Percentiles rank a stretch among this genome's conserved stretches.
phyloP scores from a whole-genome alignment of 108 stramenopile genomes.

The Seminavis robusta region DNA sequence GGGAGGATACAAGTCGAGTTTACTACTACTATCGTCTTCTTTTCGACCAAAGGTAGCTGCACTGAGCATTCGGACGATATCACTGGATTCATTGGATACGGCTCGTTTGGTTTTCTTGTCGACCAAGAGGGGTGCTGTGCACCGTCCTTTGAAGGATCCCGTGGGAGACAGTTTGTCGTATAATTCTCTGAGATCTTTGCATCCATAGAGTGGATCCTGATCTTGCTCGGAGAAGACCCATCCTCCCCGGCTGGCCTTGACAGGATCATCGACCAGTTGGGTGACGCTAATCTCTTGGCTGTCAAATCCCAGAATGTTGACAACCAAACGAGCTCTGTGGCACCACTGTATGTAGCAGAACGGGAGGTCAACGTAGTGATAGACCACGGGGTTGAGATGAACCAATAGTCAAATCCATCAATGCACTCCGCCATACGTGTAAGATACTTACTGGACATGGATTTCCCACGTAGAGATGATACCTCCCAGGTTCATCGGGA shows the following conservation, averaged over 20 bases:
- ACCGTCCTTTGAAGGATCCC: slow-evolving; percentile 63
- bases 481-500: slow-evolving; percentile 57
- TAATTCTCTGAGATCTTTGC: slow-evolving; percentile 39
- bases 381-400: no score
- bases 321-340: slow-evolving; percentile 55
- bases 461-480: slow-evolving; percentile 91
- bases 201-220: slow-evolving; percentile 12
- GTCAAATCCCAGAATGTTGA: slow-evolving; percentile 42
- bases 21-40: background rate
- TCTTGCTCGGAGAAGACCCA: slow-evolving; percentile 56
- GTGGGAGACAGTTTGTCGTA: slow-evolving; percentile 44
- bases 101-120: slow-evolving; percentile 70
- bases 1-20: slow-evolving; percentile 63
- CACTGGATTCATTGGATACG: slow-evolving; percentile 84
- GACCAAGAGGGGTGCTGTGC: slow-evolving; percentile 86
- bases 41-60: slow-evolving; percentile 33
- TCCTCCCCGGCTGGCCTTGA: slow-evolving; percentile 82
- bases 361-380: no score
- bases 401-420: no score
- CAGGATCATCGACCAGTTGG: slow-evolving; percentile 67
- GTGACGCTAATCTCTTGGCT: slow-evolving; percentile 52
- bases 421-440: no score
- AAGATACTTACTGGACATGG: slow-evolving; percentile 75
- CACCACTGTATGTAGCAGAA: slow-evolving; percentile 71
- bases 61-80: slow-evolving; percentile 86